Percentiles rank a stretch among this genome's conserved stretches.
These are phyloP conservation scores for Camelina laxa DNA, from an alignment of 345 rosid species.

Conservation along the genomic window DNA sequence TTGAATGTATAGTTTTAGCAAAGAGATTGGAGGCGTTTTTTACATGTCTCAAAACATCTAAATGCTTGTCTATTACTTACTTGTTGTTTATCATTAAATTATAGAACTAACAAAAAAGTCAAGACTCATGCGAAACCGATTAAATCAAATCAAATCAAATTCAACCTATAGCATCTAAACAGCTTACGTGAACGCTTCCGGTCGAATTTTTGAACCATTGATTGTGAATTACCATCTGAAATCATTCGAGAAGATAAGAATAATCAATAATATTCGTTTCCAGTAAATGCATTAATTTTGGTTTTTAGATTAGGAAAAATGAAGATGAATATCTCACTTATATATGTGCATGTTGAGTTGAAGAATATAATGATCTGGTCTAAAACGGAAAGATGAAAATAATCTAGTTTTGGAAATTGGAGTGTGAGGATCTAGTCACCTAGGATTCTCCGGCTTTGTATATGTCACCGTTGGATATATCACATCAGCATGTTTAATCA, in stretches of 20 bases:
- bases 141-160: not conserved
- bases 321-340: not conserved
- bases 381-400: slow-evolving; percentile 10
- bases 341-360: not conserved
- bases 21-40: no score
- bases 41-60: no score
- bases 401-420: slow-evolving; percentile 4
- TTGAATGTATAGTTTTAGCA: no score
- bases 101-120: not conserved
- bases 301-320: not conserved
- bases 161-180: not conserved
- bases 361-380: slow-evolving; percentile 4
- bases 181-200: not conserved
- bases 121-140: not conserved
- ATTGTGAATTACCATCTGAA: not conserved
- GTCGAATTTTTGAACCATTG: not conserved
- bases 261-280: no score
- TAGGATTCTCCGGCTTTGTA: slow-evolving; percentile 28
- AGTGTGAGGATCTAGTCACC: slow-evolving; percentile 14
- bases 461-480: slow-evolving; percentile 18
- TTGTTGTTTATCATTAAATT: not conserved
- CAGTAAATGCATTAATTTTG: not conserved
- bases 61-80: not conserved
- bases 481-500: not conserved
- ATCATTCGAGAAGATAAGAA: not conserved